Conservation (phyloP, 192 early-diverging fungal genomes). For the Backusella macrospora region DNA sequence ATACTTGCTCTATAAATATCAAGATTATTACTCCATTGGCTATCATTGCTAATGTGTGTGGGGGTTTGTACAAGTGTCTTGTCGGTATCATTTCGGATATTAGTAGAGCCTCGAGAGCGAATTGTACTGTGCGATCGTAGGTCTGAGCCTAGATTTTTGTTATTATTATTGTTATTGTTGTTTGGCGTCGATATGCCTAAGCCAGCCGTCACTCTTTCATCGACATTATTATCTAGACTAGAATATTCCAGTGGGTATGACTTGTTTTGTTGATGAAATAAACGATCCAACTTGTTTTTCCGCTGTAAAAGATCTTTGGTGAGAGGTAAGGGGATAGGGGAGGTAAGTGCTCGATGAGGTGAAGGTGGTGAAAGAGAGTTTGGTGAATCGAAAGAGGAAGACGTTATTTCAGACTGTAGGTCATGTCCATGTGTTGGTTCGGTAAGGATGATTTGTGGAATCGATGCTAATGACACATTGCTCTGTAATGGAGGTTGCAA, state of each 20-base stretch:
- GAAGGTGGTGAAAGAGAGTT: not conserved
- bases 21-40: conserved; percentile 19
- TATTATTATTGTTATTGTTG: not conserved
- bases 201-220: conserved; percentile 29
- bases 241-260: conserved; percentile 3
- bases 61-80: not conserved
- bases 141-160: not conserved
- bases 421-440: not conserved
- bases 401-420: not conserved
- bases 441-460: conserved; percentile 7
- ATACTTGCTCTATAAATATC: conserved; percentile 3
- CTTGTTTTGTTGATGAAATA: conserved; percentile 7
- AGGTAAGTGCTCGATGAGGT: not conserved
- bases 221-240: not conserved
- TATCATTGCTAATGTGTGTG: not conserved
- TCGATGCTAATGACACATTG: not conserved
- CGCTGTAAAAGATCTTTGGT: conserved; percentile 32
- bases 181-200: conserved; percentile 25
- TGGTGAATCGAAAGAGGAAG: not conserved
- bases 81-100: conserved; percentile 10
- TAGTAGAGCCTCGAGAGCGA: not conserved
- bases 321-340: conserved; percentile 31
- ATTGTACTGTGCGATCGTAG: not conserved
- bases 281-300: conserved; percentile 38
- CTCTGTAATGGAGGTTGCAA: not conserved